Conservation (phyloP, 1,284 basidiomycete species). For the Athelia psychrophila region DNA sequence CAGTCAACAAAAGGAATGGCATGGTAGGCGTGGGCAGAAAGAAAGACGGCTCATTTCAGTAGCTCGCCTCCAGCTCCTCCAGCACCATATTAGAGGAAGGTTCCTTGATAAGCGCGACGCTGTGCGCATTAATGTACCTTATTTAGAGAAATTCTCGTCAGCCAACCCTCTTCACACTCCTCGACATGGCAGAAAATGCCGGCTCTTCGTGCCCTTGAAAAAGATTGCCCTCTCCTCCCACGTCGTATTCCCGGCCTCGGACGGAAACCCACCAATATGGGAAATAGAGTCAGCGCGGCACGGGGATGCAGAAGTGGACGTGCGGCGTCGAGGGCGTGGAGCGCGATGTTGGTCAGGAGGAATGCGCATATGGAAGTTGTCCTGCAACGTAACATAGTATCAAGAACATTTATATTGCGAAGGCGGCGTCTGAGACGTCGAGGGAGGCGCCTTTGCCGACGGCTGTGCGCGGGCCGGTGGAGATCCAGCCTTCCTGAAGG, state of each 20-base stretch:
- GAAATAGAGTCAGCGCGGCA: conserved; percentile 59
- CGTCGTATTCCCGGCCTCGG: conserved; percentile 48
- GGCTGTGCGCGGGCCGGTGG: conserved; percentile 54
- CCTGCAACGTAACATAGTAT: conserved; percentile 41
- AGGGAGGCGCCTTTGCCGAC: conserved; percentile 30
- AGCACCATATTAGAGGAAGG: conserved; percentile 70
- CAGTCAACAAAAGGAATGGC: neutral
- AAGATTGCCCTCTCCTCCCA: conserved; percentile 71
- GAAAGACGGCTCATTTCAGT: conserved; percentile 55
- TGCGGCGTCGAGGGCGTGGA: conserved; percentile 26
- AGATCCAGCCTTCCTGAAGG: conserved; percentile 61
- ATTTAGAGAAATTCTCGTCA: neutral
- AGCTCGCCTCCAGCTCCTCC: conserved; percentile 55
- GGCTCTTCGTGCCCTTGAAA: conserved; percentile 78
- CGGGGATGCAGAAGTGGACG: conserved; percentile 69
- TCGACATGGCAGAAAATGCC: conserved; percentile 21
- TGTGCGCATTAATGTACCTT: conserved; percentile 72
- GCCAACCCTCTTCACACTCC: neutral
- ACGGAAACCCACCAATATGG: conserved; percentile 77
- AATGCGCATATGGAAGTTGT: conserved; percentile 72
- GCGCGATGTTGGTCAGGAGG: conserved; percentile 77
- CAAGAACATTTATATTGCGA: too few species aligned
- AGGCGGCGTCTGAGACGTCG: too few species aligned
- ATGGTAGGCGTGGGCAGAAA: too few species aligned
- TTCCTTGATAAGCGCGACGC: conserved; percentile 50